Conservation (phyloP, 2,329 filamentous ascomycete genomes). For the Talaromyces sp. region DNA sequence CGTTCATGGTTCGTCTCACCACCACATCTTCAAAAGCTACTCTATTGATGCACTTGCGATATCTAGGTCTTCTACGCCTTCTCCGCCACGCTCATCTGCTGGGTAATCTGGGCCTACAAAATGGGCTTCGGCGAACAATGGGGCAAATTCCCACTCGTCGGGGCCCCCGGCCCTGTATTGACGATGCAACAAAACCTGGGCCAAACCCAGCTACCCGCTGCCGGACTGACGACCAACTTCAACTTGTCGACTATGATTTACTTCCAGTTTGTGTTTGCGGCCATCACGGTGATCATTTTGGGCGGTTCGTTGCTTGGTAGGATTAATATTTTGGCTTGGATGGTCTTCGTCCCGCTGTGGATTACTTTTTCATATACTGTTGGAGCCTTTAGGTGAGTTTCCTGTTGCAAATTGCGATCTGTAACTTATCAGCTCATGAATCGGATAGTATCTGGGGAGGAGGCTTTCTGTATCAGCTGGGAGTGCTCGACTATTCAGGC, state of each 20-base stretch:
- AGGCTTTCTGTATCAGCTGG: conserved; percentile 47
- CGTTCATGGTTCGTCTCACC: conserved; percentile 44
- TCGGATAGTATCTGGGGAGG: conserved; percentile 44
- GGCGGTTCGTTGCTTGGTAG: conserved; percentile 50
- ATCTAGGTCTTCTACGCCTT: conserved; percentile 49
- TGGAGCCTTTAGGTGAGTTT: conserved; percentile 34
- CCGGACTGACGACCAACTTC: conserved; percentile 44
- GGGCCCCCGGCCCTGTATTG: conserved; percentile 48
- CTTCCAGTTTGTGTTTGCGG: conserved; percentile 56
- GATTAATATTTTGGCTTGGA: conserved; percentile 55
- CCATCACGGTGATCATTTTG: conserved; percentile 51
- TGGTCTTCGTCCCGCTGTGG: conserved; percentile 55
- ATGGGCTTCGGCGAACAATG: conserved; percentile 53
- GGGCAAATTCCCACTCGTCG: conserved; percentile 45
- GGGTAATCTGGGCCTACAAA: conserved; percentile 53
- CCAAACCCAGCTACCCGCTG: conserved; percentile 46
- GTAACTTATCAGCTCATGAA: background rate
- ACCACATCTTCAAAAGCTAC: background rate
- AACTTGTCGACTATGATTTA: conserved; percentile 53
- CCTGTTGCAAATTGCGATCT: background rate
- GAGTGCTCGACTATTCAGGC: conserved; percentile 54
- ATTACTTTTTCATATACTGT: conserved; percentile 49
- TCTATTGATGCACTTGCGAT: background rate
- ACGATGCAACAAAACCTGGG: conserved; percentile 46
- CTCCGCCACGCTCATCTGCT: conserved; percentile 49